Base-by-base conservation (phyloP, 768 basidiomycete genomes). In the Sutorius australiensis region DNA sequence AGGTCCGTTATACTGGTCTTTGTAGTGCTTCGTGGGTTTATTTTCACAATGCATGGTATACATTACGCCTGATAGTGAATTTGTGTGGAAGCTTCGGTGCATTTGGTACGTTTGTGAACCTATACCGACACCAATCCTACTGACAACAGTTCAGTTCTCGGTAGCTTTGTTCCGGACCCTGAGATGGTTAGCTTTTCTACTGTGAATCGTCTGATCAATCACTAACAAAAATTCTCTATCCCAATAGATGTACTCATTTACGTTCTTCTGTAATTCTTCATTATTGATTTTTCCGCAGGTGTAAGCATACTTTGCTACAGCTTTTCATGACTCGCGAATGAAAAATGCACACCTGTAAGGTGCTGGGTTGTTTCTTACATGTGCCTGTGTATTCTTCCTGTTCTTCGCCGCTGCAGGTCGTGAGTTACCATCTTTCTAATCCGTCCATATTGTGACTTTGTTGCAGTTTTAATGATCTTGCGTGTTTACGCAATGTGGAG, bases 331-430 rank as follows among this genome's bases (percentile, higher is more conserved):
- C 16, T 7, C 41, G 5, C 9, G 17, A 43, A 16, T 38, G 40
- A 32, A 7, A 14, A n/a, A 16, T 30, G 8, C 3, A 37, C 19
- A 16, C 30, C 16, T 6, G 10, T 27, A 54, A 57, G 54, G 54
- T 7, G n/a, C 2, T 9, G 30, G 46, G 8, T 5, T 32, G 9
- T 21, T 21, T 28, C 24, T 49, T 5, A 6, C 41, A 3, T 19
- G 38, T 12, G 12, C 11, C 9, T 48, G 37, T n/a, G 12, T 27
- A 4, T 9, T 48, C 27, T 2, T 37, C 16, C 12, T 42, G 14
- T 57, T 54, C 19, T 32, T 49, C 11, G 36, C n/a, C 6, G 53
- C 52, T 30, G 43, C 55, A 19, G 55, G 54, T n/a, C 17, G 51
- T 47, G 6, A 39, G 51, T 45, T 6, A 7, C 13, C 9, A 30